phyloP scores from a whole-genome alignment of 2,329 filamentous ascomycete genomes.

The Pseudophaeomoniella oleicola region DNA sequence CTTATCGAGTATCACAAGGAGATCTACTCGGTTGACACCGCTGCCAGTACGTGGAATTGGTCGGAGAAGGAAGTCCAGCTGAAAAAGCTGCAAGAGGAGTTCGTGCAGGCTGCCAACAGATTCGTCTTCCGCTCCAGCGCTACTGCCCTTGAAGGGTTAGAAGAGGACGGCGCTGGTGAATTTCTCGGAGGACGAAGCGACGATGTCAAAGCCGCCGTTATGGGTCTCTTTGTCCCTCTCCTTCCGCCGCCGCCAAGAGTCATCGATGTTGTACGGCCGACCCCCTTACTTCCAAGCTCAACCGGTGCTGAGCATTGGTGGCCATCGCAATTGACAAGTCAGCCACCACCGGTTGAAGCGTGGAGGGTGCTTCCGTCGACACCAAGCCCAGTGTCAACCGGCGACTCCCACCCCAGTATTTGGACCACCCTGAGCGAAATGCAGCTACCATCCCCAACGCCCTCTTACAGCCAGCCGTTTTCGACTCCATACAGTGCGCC shows the following conservation, averaged over 20 bases:
- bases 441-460: conserved; percentile 62
- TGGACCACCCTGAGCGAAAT: conserved; percentile 67
- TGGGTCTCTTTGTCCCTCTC: conserved; percentile 70
- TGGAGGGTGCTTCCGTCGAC: conserved; percentile 90
- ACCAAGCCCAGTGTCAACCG: conserved; percentile 60
- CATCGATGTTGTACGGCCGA: conserved; percentile 76
- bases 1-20: conserved; percentile 95
- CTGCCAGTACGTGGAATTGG: conserved; percentile 85
- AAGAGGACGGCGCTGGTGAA: conserved; percentile 92
- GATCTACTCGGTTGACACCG: conserved; percentile 79
- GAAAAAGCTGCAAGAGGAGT: conserved; percentile 95
- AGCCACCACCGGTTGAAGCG: conserved; percentile 61
- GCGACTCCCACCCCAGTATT: conserved; percentile 56
- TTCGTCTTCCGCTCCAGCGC: conserved; percentile 88
- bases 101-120: conserved; percentile 90
- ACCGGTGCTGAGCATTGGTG: conserved; percentile 62
- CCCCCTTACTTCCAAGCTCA: conserved; percentile 72
- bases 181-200: conserved; percentile 82
- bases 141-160: conserved; percentile 80
- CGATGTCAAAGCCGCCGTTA: conserved; percentile 78
- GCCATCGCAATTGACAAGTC: conserved; percentile 56
- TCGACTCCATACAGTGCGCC: conserved; percentile 46
- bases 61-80: conserved; percentile 89
- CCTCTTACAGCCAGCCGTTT: conserved; percentile 66
- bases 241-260: conserved; percentile 76